Percentiles rank a stretch among this genome's conserved stretches.
phyloP scores from a whole-genome alignment of 2,329 filamentous ascomycete genomes.

The Aspergillus piperis region DNA sequence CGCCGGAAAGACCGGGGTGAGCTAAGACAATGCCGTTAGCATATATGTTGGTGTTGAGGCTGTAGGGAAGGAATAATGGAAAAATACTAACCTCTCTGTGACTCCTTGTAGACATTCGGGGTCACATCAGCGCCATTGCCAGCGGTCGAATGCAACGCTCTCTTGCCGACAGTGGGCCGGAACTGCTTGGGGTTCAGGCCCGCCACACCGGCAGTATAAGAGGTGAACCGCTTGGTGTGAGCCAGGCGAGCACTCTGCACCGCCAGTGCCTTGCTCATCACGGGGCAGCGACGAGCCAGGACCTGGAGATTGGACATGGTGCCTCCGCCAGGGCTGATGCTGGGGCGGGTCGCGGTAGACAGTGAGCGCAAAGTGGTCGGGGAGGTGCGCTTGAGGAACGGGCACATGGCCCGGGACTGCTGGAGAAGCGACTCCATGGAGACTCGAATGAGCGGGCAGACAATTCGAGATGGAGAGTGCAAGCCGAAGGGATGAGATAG shows the following conservation, averaged over 20 bases:
- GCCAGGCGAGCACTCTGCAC: constrained; percentile 64
- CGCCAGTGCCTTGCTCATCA: constrained; percentile 97
- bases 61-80: background rate
- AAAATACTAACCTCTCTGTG: constrained; percentile 50
- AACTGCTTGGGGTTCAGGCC: constrained; percentile 44
- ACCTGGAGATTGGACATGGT: constrained; percentile 97
- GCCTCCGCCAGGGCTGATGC: constrained; percentile 73
- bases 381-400: constrained; percentile 92
- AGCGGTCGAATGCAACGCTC: constrained; percentile 78
- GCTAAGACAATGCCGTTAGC: constrained; percentile 13
- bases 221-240: constrained; percentile 42
- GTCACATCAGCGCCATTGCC: constrained; percentile 78
- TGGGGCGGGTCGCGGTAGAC: constrained; percentile 66
- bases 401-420: constrained; percentile 95
- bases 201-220: constrained; percentile 33
- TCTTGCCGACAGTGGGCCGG: constrained; percentile 60
- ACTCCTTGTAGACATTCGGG: constrained; percentile 51
- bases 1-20: constrained; percentile 27
- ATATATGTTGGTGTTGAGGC: background rate
- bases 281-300: constrained; percentile 89
- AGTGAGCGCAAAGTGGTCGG: constrained; percentile 88
- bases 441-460: background rate
- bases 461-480: background rate
- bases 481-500: background rate
- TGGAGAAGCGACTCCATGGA: constrained; percentile 90